Conservation (phyloP, 75 land plant genomes). For the Selaginella moellendorffii region DNA sequence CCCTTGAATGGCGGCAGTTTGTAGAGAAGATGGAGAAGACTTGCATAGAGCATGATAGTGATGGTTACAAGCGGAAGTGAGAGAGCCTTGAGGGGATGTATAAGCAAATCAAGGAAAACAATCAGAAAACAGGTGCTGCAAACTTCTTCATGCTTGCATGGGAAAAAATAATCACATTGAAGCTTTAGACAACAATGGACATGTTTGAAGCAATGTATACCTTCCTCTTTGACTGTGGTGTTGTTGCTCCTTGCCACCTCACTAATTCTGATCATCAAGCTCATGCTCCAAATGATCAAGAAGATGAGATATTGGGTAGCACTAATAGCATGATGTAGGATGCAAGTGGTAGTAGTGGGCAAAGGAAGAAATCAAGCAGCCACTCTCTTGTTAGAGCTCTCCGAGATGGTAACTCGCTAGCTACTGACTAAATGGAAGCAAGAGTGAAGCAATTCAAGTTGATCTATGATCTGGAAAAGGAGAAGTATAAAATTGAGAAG, state of each 20-base stretch:
- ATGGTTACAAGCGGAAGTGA: neutral
- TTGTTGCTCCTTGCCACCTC: neutral
- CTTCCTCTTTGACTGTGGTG: neutral
- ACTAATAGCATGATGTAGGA: neutral
- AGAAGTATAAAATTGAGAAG: neutral
- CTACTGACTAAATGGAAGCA: neutral
- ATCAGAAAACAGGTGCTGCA: neutral
- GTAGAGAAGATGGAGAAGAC: neutral
- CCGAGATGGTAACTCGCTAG: neutral
- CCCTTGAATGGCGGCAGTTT: neutral
- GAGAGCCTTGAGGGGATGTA: slow-evolving; percentile 1
- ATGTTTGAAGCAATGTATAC: neutral
- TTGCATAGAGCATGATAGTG: neutral
- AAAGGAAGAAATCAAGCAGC: neutral
- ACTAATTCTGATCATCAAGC: neutral
- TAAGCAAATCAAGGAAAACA: neutral
- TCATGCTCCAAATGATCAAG: neutral
- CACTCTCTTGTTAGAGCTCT: neutral
- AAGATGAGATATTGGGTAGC: no score
- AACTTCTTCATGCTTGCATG: slow-evolving; percentile 1
- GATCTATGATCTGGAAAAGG: neutral
- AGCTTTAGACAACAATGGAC: neutral
- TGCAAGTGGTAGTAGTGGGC: neutral
- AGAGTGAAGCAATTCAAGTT: neutral
- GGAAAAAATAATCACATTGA: neutral